Conservation (phyloP, 1,284 basidiomycete species). For the Phylloboletellus chloephorus region DNA sequence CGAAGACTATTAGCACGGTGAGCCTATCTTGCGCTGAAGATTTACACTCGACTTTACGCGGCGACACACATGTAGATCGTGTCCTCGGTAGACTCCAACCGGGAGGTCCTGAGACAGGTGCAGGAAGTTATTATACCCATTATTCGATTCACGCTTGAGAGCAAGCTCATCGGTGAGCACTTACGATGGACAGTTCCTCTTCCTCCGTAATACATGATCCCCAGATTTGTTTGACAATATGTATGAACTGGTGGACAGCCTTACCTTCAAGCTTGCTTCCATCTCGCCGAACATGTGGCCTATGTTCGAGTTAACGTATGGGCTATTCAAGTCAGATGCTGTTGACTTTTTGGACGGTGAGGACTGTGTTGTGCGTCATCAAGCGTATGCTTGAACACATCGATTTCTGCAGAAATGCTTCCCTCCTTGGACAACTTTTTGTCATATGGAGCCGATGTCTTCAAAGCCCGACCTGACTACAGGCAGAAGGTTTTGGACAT, state of each 20-base stretch:
- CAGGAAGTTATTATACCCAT: slow-evolving; percentile 80
- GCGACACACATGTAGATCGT: slow-evolving; percentile 44
- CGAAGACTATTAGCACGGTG: slow-evolving; percentile 75
- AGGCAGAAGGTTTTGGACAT: slow-evolving; percentile 81
- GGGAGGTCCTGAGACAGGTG: slow-evolving; percentile 74
- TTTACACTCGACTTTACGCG: slow-evolving; percentile 1
- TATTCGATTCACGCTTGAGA: slow-evolving; percentile 72
- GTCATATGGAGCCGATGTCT: slow-evolving; percentile 74
- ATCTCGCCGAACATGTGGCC: slow-evolving; percentile 85
- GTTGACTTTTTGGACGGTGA: slow-evolving; percentile 81
- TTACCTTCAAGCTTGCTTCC: slow-evolving; percentile 77
- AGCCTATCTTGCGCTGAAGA: slow-evolving; percentile 19
- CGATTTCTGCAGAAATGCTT: slow-evolving; percentile 72
- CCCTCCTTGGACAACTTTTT: slow-evolving; percentile 88
- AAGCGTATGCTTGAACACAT: slow-evolving; percentile 2
- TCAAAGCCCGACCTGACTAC: slow-evolving; percentile 72
- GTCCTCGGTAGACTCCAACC: slow-evolving; percentile 66
- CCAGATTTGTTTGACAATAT: slow-evolving; percentile 84
- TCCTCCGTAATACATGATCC: not conserved
- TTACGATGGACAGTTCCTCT: not conserved
- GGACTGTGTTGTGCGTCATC: slow-evolving; percentile 7
- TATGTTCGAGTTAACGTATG: slow-evolving; percentile 79
- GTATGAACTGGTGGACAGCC: slow-evolving; percentile 80
- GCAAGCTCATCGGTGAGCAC: slow-evolving; percentile 59
- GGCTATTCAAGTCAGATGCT: slow-evolving; percentile 79